These are phyloP conservation scores for Boechera stricta DNA, from an alignment of 345 rosid species.

Conservation along the genomic window DNA sequence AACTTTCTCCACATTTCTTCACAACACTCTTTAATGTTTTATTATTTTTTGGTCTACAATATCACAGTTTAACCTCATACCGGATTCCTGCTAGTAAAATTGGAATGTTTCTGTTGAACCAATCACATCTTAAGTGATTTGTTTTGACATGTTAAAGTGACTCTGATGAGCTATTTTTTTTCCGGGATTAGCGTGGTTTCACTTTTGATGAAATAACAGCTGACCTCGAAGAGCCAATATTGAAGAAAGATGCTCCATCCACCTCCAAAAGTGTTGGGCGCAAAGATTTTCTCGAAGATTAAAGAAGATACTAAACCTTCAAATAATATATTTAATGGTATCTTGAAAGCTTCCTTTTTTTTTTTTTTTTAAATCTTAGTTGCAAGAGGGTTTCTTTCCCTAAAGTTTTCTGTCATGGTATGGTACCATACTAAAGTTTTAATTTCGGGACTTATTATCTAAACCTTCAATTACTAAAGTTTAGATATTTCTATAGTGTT, in stretches of 20 bases:
- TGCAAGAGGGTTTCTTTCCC: neutral
- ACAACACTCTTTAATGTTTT: neutral
- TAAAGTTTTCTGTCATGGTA: neutral
- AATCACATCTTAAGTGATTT: neutral
- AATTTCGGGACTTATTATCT: too few relatives aligned
- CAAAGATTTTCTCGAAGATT: neutral
- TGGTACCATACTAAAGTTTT: neutral
- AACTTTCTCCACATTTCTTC: neutral
- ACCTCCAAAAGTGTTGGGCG: neutral
- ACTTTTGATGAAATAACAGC: slow-evolving; percentile 13
- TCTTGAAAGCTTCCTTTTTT: neutral
- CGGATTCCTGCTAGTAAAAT: too few relatives aligned
- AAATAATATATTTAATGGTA: neutral
- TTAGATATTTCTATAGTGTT: too few relatives aligned
- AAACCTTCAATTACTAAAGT: too few relatives aligned
- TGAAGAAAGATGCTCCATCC: neutral
- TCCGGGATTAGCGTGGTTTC: neutral
- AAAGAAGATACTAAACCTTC: neutral
- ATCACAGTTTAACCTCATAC: neutral
- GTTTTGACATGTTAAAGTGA: slow-evolving; percentile 1
- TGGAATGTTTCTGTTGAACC: neutral
- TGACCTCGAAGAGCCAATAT: neutral
- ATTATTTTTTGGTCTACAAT: neutral
- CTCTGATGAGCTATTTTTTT: neutral
- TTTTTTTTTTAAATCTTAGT: too few relatives aligned